Percentiles rank a stretch among this genome's conserved stretches.
Conservation (phyloP, 495 filamentous ascomycete species). For the Lichina pygmaea region DNA sequence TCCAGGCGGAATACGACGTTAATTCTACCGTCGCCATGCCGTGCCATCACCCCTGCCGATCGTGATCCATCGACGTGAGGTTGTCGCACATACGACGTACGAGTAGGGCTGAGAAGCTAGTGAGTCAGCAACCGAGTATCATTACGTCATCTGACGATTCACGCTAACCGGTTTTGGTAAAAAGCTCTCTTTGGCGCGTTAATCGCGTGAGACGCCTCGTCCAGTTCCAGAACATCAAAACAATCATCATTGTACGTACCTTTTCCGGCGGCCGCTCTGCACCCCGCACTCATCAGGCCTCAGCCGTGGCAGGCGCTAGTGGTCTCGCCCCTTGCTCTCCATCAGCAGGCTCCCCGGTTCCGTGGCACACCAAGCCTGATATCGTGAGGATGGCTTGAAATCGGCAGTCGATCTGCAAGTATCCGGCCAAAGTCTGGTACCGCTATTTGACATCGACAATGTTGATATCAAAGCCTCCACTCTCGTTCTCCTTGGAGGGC, state of each 20-base stretch:
- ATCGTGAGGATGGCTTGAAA: not conserved
- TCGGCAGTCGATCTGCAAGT: not conserved
- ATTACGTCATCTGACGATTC: too few species aligned
- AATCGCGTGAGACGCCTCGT: not conserved
- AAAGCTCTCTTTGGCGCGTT: slow-evolving; percentile 13
- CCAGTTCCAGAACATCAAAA: too few species aligned
- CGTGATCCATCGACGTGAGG: too few species aligned
- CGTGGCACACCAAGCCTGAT: not conserved
- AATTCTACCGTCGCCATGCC: not conserved
- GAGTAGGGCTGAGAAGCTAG: too few species aligned
- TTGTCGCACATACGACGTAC: too few species aligned
- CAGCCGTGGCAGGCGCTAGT: slow-evolving; percentile 45
- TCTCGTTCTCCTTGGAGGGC: slow-evolving; percentile 39
- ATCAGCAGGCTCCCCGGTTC: not conserved
- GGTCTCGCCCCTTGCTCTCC: slow-evolving; percentile 35
- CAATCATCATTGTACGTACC: too few species aligned
- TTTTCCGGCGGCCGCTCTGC: too few species aligned
- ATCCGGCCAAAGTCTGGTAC: not conserved
- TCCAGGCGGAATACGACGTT: not conserved
- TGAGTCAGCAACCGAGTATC: too few species aligned
- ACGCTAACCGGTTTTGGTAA: too few species aligned
- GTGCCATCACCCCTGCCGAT: not conserved
- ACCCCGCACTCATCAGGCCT: slow-evolving; percentile 17
- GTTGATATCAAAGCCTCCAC: slow-evolving; percentile 33
- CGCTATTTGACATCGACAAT: slow-evolving; percentile 24